Conservation (phyloP, 129 eudicot genomes). For the Logfia minima region DNA sequence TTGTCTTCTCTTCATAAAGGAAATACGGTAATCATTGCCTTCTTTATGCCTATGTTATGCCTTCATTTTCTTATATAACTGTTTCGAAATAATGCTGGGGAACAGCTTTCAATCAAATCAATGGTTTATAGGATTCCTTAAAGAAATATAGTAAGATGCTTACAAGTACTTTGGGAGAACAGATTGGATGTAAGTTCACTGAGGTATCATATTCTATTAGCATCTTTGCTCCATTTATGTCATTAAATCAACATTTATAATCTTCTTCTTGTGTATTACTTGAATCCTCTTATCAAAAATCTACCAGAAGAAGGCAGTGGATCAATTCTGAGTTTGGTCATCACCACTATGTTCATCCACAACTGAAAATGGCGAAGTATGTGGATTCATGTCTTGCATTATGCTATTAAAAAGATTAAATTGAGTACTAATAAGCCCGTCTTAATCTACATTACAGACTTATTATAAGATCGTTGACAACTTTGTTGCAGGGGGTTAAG, state of each 20-base stretch:
- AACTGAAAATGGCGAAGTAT: slow-evolving; percentile 41
- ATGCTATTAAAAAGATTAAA: background rate
- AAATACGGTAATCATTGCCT: slow-evolving; percentile 47
- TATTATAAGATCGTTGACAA: too few species aligned
- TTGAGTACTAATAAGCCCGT: slow-evolving; percentile 26
- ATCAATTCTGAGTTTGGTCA: slow-evolving; percentile 31
- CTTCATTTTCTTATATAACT: background rate
- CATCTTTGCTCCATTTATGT: background rate
- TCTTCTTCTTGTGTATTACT: slow-evolving; percentile 26
- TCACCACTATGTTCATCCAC: slow-evolving; percentile 32
- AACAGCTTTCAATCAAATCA: background rate
- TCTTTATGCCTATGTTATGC: background rate
- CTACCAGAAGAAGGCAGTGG: slow-evolving; percentile 33
- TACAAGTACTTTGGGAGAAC: slow-evolving; percentile 60
- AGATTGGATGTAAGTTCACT: slow-evolving; percentile 38
- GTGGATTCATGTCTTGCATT: background rate
- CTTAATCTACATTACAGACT: slow-evolving; percentile 23
- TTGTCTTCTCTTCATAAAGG: slow-evolving; percentile 58
- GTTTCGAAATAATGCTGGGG: background rate
- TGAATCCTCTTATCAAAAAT: slow-evolving; percentile 37
- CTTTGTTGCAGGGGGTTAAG: too few species aligned
- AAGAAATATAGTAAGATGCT: slow-evolving; percentile 49
- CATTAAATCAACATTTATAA: background rate
- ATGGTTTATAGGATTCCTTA: slow-evolving; percentile 48
- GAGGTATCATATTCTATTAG: slow-evolving; percentile 35